Evolutionary conservation across 2,329 filamentous ascomycete genomes (phyloP), one percentile per base, ranked within the genome.

Genomic region (Trichoderma endophyticum): DNA sequence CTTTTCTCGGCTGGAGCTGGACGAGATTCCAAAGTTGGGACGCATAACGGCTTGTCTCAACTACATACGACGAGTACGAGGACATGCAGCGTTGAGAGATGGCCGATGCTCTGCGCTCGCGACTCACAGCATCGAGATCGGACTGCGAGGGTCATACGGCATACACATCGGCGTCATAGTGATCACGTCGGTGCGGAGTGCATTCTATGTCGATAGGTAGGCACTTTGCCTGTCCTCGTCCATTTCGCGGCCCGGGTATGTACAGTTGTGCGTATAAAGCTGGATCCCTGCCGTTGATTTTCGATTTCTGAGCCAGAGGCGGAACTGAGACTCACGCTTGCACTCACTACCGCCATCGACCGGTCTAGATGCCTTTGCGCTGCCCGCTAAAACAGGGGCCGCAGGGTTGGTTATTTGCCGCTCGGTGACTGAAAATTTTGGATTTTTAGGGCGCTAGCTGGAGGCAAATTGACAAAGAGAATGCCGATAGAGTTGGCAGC

Each of bases 291-390:
- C 30, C 15, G 26, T 15, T 26, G 24, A 36, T 56, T 21, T 7
- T 9, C 24, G 48, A 39, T 57, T 57, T 30, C 48, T 36, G 32
- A 67, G 51, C 8, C 32, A 24, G 24, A 54, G 15, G 48, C 48
- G 24, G 48, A 28, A 28, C n/a, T 64, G 56, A 48, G 70, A 67
- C 36, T 67, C 71, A 63, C 64, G 64, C 71, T 64, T 39, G 54
- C 56, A 43, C 43, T 32, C 30, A 24, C 24, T 26, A 15, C 9
- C 32, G 26, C 71, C 24, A 51, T 73, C 12, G 73, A 71, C 71
- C 72, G 71, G 67, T 74, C 73, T 71, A 70, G 73, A 73, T 69
- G 59, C 24, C 51, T 18, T 15, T 39, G 63, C 67, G 70, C 63
- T 70, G 60, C 24, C 63, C 64, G 48, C 70, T 57, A 66, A 68